Base-by-base conservation (phyloP, 495 filamentous ascomycete species). In the Penicillium crystallinum region DNA sequence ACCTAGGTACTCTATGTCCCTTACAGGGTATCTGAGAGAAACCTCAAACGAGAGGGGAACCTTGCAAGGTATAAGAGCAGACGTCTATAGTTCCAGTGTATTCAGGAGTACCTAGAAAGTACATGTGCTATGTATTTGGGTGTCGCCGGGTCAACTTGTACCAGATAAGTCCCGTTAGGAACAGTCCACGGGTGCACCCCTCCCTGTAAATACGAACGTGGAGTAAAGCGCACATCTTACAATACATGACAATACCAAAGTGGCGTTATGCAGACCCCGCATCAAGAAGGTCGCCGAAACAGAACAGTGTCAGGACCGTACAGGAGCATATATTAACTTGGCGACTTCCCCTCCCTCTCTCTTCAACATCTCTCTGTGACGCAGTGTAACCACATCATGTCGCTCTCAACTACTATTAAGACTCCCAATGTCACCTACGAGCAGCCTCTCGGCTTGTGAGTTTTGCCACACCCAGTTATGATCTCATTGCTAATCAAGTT, bases 381-480 rank as follows among this genome's bases (percentile, higher is more conserved):
- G 55, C 54, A 38, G 21, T 50, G 39, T 17, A 30, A 25, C 12
- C 47, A 45, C 62, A 70, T 43, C 49, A 75, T 75, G 72, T 56
- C 70, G 29, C 65, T 75, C 22, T 71, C 61, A 37, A 58, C 70
- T 48, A 69, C 68, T 44, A 67, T 75, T 54, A 55, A 69, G 62
- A 75, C 72, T 34, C 72, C 72, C 40, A 54, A 53, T 34, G 49
- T 81, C 54, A 80, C 88, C 62, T 93, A 86, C 64, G 81, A 85
- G 58, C 91, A 96, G 74, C 91, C 90, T 22, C 87, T 85, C 19
- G 91, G 91, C 68, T 76, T 96, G 89, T 96, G 83, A 77, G 89
- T 84, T 44, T 42, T 17, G 36, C 25, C 38, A n/a, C n/a, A n/a
- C 22, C 15, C 12, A 2, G 39, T 11, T 19, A 47, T 48, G 18